phyloP scores from a whole-genome alignment of 495 filamentous ascomycete genomes.

The Tuber umbilicatum region DNA sequence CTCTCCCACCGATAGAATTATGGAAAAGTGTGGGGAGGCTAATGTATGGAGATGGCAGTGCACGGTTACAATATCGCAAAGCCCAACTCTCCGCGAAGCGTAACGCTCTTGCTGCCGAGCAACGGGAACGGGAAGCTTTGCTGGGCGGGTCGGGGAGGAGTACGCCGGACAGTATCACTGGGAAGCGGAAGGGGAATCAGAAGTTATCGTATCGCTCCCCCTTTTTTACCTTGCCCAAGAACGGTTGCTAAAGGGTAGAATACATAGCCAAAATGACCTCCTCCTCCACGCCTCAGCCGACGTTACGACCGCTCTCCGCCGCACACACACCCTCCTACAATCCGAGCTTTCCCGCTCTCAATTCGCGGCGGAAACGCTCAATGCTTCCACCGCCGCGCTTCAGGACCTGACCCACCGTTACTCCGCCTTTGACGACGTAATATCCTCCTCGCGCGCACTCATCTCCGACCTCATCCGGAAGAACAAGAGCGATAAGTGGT shows the following conservation, averaged over 20 bases:
- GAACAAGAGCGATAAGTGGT: conserved; percentile 95
- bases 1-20: conserved; percentile 2
- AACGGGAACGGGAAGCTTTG: conserved; percentile 69
- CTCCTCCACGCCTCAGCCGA: conserved; percentile 66
- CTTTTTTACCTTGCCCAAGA: background rate
- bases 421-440: conserved; percentile 63
- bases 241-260: conserved; percentile 11
- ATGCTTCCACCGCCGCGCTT: conserved; percentile 71
- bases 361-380: conserved; percentile 83
- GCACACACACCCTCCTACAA: conserved; percentile 79
- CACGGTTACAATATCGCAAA: conserved; percentile 67
- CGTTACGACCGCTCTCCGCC: conserved; percentile 73
- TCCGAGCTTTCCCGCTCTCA: conserved; percentile 72
- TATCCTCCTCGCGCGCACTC: conserved; percentile 65
- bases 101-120: conserved; percentile 50
- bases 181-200: conserved; percentile 30
- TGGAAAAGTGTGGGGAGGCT: conserved; percentile 24
- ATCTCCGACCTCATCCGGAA: conserved; percentile 72
- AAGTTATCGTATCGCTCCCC: background rate
- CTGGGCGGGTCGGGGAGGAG: conserved; percentile 51
- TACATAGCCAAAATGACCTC: conserved; percentile 60
- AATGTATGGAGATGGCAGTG: conserved; percentile 47
- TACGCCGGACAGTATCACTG: conserved; percentile 34
- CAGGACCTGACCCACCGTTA: conserved; percentile 73
- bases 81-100: conserved; percentile 59